Base-by-base conservation (phyloP, 2,329 filamentous ascomycete species). In the Atkinsonella hypoxylon region DNA sequence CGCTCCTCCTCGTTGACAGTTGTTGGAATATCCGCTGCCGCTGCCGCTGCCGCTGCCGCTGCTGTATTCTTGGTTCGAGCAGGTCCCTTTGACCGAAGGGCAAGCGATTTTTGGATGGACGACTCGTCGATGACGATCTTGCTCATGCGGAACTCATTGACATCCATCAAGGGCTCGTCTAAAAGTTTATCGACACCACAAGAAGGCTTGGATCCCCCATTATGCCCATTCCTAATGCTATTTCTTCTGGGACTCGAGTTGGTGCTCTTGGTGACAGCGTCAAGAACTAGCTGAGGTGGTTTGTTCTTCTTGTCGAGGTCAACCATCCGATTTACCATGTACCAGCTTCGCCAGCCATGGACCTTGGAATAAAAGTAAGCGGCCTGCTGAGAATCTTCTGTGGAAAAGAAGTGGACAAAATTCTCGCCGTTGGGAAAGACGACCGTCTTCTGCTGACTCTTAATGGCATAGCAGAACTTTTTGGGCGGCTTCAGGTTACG, bases 401-500 rank as follows among this genome's bases (percentile, higher is more conserved):
- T 88, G 52, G 81, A 84, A 69, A 97, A 95, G 67, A 91, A 95
- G 62, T 97, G 91, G 3, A 95, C 86, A 62, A 89, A 97, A 58
- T 91, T 91, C 48, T 87, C 82, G 3, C 83, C 86, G 49, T 84
- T 83, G 49, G 89, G 70, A 61, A 96, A 96, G 60, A 95, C 82
- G 52, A 79, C 82, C 0, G 85, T 85, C 66, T 91, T 95, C 62
- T 95, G 85, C 69, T 95, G 89, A 58, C 87, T 94, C 68, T 95
- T 96, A 58, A 97, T 77, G 0, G 89, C 90, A 60, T 87, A 91
- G 68, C 88, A 95, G 57, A 82, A 76, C 61, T 83, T 86, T 67
- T 93, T 95, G 0, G 91, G 91, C 1, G 89, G 85, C 59, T 85
- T 89, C 49, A 96, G 75, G 55, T 80, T 77, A 60, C 84, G 86